Base-by-base conservation (phyloP, 495 filamentous ascomycete genomes). In the Penicillium dipodomyicola region DNA sequence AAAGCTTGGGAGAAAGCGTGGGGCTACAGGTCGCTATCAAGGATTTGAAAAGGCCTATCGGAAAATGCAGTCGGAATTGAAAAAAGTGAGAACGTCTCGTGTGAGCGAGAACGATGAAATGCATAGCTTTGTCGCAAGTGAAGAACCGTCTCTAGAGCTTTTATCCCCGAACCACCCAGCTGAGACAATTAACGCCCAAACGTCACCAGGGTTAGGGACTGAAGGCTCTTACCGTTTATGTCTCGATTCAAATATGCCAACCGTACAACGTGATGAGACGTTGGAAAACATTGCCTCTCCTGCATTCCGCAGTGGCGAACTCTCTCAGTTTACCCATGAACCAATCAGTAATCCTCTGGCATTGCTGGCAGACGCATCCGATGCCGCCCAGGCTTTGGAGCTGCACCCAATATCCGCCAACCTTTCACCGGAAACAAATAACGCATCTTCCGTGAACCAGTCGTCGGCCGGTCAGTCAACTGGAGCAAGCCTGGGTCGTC, bases 11-110 rank as follows among this genome's bases (percentile, higher is more conserved):
- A 54, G 67, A 8, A 63, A 51, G 37, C 61, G 49, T 5, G 65
- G 67, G 2, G 62, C 65, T 1, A 35, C 59, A 23, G 67, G 64
- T 53, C 59, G 62, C 6, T 70, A 67, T 45, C 56, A 49, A 14
- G 65, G 65, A 9, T 47, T 70, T 30, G 64, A 70, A 41, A 70
- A 70, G 41, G 67, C 65, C 3, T 64, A 62, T 20, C 56, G 65
- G 7, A 63, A 64, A 20, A 35, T 67, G 29, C 62, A 66, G 29
- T 56, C 56, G 5, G 64, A 70, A 39, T 15, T 63, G 32, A 57
- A 54, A 4, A 70, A 67, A 15, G 51, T 39, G 0, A 58, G 46
- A 17, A 29, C 20, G 15, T 37, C 37, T 55, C 33, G 35, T 35
- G 27, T 17, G 9, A 49, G 14, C 8, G 54, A 57, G 19, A 46